Evolutionary conservation across 257 asterid species (phyloP).

Genomic region (Gentiana straminea): DNA sequence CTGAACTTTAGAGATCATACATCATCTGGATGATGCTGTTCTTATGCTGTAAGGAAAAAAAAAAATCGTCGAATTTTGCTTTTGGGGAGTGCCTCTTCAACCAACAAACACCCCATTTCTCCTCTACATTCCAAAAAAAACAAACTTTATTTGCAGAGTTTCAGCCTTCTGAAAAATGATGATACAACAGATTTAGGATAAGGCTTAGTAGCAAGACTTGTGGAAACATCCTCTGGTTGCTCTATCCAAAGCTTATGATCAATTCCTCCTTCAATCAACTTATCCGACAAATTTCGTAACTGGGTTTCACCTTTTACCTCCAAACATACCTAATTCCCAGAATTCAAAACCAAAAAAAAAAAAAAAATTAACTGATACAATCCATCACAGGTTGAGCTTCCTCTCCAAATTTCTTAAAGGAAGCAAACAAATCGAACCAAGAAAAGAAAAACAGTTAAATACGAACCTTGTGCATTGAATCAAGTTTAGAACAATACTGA

Average conservation of each 20-base stretch:
- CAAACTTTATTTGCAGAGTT: conserved; percentile 68
- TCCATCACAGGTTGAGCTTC: too few species aligned
- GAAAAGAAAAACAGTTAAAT: neutral
- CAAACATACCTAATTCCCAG: conserved; percentile 53
- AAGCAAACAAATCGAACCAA: neutral
- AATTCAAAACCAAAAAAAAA: neutral
- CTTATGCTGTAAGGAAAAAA: too few species aligned
- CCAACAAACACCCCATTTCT: too few species aligned
- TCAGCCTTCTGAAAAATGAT: conserved; percentile 69
- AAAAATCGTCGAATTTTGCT: too few species aligned
- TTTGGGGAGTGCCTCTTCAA: too few species aligned
- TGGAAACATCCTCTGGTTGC: conserved; percentile 82
- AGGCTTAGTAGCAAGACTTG: conserved; percentile 91
- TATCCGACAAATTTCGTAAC: conserved; percentile 57
- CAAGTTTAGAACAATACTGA: conserved; percentile 58
- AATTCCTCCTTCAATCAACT: conserved; percentile 54
- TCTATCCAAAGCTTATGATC: conserved; percentile 90
- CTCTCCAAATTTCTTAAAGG: neutral
- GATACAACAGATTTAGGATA: conserved; percentile 75
- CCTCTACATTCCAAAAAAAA: too few species aligned
- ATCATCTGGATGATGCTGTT: too few species aligned
- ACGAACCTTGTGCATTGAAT: conserved; percentile 79
- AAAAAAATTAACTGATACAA: too few species aligned
- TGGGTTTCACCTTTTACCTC: conserved; percentile 91
- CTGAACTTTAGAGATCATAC: too few species aligned